Base-by-base conservation (phyloP, 768 basidiomycete genomes). In the Russula dissimulans region DNA sequence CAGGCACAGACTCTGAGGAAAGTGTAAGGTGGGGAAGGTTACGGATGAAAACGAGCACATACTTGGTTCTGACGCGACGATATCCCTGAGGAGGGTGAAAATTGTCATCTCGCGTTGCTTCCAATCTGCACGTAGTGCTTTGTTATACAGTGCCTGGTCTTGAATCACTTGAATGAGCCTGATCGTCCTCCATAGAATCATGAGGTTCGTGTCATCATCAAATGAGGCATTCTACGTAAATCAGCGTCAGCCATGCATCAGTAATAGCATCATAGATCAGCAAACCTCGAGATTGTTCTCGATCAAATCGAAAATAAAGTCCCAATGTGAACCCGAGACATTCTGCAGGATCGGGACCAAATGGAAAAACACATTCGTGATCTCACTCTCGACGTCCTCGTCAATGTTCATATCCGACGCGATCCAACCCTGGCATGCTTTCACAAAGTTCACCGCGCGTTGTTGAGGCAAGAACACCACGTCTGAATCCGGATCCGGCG, bases 281-380 rank as follows among this genome's bases (percentile, higher is more conserved):
- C 79, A 46, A 57, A 92, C 92, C 81, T 97, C 95, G 3, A 98
- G 76, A 67, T 89, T 91, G 60, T 78, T 88, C 71, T 95, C 94
- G 12, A 95, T 69, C 15, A 97, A 71, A 69, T 97, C 94, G 70
- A 91, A 95, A 5, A 94, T 83, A 38, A 94, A 81, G 51, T 91
- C 89, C 97, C 97, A 99, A 71, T 98, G 97, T 0, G 80, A 75
- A 0, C 95, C 97, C 14, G 83, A 76, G 2, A 95, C 78, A 68
- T 84, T 89, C 72, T 97, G 93, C 60, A 98, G 72, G 56, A 97
- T 87, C 3, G 95, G 94, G 1, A 85, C 90, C 2, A 97, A 76
- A 57, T 87, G 78, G 46, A 78, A 72, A 69, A 91, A 90, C 3
- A 97, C 70, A 61, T 84, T 71, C 7, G 88, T 84, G 76, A 95